Conservation (phyloP, 1,284 basidiomycete species). For the Volvariella surrecta region DNA sequence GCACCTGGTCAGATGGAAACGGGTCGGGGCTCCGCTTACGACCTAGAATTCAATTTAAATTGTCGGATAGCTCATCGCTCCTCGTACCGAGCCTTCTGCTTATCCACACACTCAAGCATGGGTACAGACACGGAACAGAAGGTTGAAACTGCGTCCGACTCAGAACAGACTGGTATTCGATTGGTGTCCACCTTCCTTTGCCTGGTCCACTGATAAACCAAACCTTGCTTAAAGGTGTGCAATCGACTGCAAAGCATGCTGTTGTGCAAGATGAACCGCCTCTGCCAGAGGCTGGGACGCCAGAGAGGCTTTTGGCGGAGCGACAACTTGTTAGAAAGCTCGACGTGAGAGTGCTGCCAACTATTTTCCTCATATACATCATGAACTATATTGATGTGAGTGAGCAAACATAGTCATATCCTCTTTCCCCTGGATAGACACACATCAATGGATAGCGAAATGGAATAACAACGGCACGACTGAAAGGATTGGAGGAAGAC, state of each 20-base stretch:
- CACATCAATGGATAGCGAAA: constrained; percentile 35
- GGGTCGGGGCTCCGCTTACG: too few species aligned
- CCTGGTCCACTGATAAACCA: too few species aligned
- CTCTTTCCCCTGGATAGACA: not conserved
- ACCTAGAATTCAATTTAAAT: too few species aligned
- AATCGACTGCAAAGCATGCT: too few species aligned
- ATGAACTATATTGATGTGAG: constrained; percentile 64
- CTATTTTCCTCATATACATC: constrained; percentile 52
- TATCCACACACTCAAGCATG: not conserved
- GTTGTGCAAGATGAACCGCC: too few species aligned
- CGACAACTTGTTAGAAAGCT: constrained; percentile 42
- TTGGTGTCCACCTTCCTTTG: too few species aligned
- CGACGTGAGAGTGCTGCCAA: constrained; percentile 50
- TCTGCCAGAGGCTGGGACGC: not conserved
- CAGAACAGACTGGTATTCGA: too few species aligned
- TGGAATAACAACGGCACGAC: constrained; percentile 48
- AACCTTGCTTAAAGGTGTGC: too few species aligned
- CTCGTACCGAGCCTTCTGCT: too few species aligned
- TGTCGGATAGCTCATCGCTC: too few species aligned
- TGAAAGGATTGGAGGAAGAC: constrained; percentile 55
- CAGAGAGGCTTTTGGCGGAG: constrained; percentile 19
- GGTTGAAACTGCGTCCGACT: too few species aligned
- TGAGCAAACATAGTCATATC: constrained; percentile 2
- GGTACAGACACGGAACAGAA: not conserved
- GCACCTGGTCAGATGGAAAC: too few species aligned